These are phyloP conservation scores for Punica granatum DNA, from an alignment of 345 rosid species.

Conservation along the genomic window DNA sequence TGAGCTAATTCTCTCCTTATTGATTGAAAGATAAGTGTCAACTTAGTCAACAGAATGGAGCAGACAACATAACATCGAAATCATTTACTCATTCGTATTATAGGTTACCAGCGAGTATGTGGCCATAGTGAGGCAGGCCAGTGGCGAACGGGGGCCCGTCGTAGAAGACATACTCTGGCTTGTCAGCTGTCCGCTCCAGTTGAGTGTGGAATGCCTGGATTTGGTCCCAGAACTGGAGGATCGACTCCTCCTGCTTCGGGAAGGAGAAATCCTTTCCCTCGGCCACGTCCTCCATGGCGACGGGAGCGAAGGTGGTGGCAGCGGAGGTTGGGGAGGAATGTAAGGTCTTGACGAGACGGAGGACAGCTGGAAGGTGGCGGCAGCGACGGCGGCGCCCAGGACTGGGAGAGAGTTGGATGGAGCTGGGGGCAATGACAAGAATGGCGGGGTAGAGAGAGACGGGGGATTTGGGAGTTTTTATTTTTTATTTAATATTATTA, in stretches of 20 bases:
- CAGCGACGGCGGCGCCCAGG: not conserved
- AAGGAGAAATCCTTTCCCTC: slow-evolving; percentile 89
- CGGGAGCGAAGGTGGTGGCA: slow-evolving; percentile 1
- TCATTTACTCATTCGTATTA: not conserved
- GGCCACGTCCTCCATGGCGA: slow-evolving; percentile 78
- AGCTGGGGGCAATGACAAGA: not conserved
- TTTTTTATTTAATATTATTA: not conserved
- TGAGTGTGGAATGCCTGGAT: slow-evolving; percentile 87
- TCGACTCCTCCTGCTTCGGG: slow-evolving; percentile 60
- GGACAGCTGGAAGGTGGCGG: not conserved
- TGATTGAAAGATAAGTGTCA: not conserved
- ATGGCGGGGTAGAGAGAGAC: not conserved
- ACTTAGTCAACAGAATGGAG: not conserved
- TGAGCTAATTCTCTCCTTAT: not conserved
- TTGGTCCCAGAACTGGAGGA: slow-evolving; percentile 50
- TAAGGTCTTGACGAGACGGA: not conserved
- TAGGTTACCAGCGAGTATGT: slow-evolving; percentile 68
- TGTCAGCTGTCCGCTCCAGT: slow-evolving; percentile 41
- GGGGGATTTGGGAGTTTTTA: not conserved
- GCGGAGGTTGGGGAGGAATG: not conserved
- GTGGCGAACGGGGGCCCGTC: slow-evolving; percentile 99
- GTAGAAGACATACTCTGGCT: slow-evolving; percentile 81
- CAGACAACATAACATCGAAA: not conserved
- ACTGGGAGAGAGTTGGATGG: too few species aligned
- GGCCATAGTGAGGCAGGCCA: slow-evolving; percentile 96